phyloP scores from a whole-genome alignment of 805 yeast genomes.

The Ogataea haglerorum region DNA sequence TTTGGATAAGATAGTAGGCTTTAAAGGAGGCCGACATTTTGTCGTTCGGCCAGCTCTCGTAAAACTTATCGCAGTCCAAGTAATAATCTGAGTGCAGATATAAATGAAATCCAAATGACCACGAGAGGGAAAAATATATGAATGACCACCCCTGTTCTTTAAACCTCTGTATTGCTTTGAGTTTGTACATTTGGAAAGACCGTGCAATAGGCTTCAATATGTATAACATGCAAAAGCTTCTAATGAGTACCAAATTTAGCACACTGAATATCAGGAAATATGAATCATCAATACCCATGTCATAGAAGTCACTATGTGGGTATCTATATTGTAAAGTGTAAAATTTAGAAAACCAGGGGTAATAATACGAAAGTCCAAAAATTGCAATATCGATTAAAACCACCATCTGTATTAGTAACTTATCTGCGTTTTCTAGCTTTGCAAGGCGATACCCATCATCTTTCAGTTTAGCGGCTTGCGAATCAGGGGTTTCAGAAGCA shows the following conservation, averaged over 20 bases:
- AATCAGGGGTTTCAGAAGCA: neutral
- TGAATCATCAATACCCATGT: constrained; percentile 52
- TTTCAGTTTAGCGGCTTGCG: neutral
- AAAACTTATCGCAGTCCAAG: constrained; percentile 54
- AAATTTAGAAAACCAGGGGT: constrained; percentile 35
- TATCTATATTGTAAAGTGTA: constrained; percentile 39
- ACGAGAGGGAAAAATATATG: constrained; percentile 55
- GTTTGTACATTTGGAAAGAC: constrained; percentile 40
- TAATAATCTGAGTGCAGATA: constrained; percentile 59
- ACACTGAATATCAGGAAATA: constrained; percentile 55
- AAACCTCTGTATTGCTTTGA: constrained; percentile 60
- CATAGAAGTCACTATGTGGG: constrained; percentile 38
- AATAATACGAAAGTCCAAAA: constrained; percentile 16
- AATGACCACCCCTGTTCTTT: constrained; percentile 86
- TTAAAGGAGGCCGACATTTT: constrained; percentile 52
- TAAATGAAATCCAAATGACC: constrained; percentile 53
- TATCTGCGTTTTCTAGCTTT: constrained; percentile 18
- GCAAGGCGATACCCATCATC: constrained; percentile 1
- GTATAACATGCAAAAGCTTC: constrained; percentile 59
- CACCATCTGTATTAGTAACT: constrained; percentile 19
- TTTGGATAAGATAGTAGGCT: constrained; percentile 64
- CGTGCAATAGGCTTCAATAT: constrained; percentile 56
- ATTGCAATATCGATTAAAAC: constrained; percentile 17
- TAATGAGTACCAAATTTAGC: constrained; percentile 51
- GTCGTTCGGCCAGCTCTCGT: constrained; percentile 73